Evolutionary conservation across 345 rosid genomes (phyloP).

Genomic region (Gossypium mustelinum): DNA sequence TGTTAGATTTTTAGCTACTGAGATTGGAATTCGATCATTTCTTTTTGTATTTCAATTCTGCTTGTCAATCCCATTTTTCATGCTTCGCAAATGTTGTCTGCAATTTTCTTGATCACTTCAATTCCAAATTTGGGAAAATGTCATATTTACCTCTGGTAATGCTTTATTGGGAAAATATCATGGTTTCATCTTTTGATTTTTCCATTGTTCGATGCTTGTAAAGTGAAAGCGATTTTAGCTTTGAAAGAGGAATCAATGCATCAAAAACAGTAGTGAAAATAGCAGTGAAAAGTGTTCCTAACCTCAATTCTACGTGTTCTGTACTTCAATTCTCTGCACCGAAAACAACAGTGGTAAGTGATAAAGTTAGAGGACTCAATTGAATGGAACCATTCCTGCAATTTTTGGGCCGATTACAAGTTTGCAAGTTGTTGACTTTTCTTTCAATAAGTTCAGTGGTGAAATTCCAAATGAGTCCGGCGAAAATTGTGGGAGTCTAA

Average conservation of each 20-base stretch:
- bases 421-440: slow-evolving; percentile 31
- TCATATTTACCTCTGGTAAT: neutral
- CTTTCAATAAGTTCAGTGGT: slow-evolving; percentile 36
- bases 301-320: no score
- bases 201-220: neutral
- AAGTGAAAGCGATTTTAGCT: no score
- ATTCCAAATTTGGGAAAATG: neutral
- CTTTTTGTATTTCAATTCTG: neutral
- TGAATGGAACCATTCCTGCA: slow-evolving; percentile 13
- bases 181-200: neutral
- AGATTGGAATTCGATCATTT: neutral
- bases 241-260: no score
- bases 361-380: neutral
- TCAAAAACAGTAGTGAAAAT: no score
- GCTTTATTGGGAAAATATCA: neutral
- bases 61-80: neutral
- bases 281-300: no score
- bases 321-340: no score
- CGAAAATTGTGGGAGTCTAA: neutral
- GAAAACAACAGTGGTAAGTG: no score
- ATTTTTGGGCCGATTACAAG: slow-evolving; percentile 9
- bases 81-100: neutral
- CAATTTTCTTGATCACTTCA: neutral
- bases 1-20: neutral
- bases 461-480: neutral